Base-by-base conservation (phyloP, 2,329 filamentous ascomycete genomes). In the Incumbomyces lentus region DNA sequence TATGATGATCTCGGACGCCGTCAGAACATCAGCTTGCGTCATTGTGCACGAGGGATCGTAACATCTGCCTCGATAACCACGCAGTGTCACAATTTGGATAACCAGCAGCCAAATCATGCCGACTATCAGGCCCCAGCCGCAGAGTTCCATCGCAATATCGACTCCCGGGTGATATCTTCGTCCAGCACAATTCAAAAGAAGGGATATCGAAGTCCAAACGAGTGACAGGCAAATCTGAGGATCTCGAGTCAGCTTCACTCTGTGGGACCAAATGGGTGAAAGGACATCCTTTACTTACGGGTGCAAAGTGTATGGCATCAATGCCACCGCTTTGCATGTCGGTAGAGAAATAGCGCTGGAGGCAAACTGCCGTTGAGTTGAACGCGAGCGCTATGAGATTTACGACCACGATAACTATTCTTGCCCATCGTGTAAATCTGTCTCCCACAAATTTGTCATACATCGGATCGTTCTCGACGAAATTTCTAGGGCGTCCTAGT, bases 71-170 rank as follows among this genome's bases (percentile, higher is more conserved):
- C 29, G 12, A 26, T 42, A 33, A 13, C 12, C 7, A 2, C 30
- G n/a, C 12, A 42, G 14, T 3, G 11, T 33, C 6, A 5, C 2
- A 5, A 19, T 17, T 26, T 30, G 32, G 3, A n/a, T n/a, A 14
- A 42, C 18, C 3, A 42, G 40, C 16, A 42, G 11, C 40, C 40
- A 42, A 7, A 42, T 30, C 6, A 13, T 42, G 19, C 40, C 40
- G 26, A 42, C 2, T 42, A 14, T 26, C 17, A 42, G 10, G 12
- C 29, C 40, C 4, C 32, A 10, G 7, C 13, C 26, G n/a, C 8
- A 11, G 2, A 42, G 17, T 19, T 42, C 40, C 26, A 42, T n/a
- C 8, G 40, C 40, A 16, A 42, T 42, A 29, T 42, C 40, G 16
- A 42, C 30, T 14, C 40, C 40, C 3, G 40, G 40, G 19, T 42